Percentiles rank a stretch among this genome's conserved stretches.
Evolutionary conservation across 345 rosid genomes (phyloP).

Genomic region (Garcia nutans): DNA sequence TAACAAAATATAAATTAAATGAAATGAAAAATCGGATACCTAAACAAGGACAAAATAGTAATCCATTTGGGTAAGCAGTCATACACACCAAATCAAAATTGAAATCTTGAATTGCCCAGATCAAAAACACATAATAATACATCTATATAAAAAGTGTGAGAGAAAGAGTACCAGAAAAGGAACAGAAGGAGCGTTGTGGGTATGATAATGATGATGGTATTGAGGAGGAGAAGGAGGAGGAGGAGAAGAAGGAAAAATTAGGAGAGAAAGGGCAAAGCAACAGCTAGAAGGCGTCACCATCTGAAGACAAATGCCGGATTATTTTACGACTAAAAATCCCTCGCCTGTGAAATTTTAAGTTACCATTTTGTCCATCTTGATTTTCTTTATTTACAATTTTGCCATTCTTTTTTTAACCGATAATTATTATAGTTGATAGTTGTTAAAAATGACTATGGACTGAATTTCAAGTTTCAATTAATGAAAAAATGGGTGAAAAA

Average conservation of each 20-base stretch:
- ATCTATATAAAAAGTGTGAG: neutral
- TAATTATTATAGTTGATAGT: no score
- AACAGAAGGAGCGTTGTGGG: neutral
- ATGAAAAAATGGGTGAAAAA: no score
- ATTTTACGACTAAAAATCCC: conserved; percentile 10
- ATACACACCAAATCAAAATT: neutral
- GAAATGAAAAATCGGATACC: neutral
- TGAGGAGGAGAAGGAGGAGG: neutral
- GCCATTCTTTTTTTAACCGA: neutral
- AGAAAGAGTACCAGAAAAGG: neutral
- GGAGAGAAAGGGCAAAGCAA: neutral
- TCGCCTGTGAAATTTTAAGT: neutral
- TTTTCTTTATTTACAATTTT: neutral
- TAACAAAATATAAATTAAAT: neutral
- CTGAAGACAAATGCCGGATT: neutral
- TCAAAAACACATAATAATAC: neutral
- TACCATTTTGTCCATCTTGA: neutral
- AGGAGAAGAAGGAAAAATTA: neutral
- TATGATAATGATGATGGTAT: neutral
- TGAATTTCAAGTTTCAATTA: no score
- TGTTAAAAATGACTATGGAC: no score
- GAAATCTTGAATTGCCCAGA: conserved; percentile 7
- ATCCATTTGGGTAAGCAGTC: neutral
- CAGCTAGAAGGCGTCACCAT: conserved; percentile 5
- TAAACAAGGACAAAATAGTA: neutral